Conservation (phyloP, 306 rosid genomes). For the Acmispon strigosus region DNA sequence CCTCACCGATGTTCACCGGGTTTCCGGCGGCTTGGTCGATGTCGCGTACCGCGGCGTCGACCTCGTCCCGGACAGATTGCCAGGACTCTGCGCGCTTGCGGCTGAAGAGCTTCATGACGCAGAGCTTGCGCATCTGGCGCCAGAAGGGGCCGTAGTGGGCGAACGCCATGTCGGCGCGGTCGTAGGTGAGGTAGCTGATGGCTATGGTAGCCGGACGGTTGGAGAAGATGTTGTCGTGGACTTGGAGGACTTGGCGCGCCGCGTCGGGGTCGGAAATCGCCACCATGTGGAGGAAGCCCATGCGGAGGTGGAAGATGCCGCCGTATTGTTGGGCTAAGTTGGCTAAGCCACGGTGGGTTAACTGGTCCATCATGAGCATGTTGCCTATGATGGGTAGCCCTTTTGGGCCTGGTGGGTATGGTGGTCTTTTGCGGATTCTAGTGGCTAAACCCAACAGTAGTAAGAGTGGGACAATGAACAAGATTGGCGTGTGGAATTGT, state of each 20-base stretch:
- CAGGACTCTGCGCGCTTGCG: constrained; percentile 83
- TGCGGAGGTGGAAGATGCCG: constrained; percentile 65
- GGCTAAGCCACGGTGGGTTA: constrained; percentile 81
- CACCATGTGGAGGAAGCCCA: constrained; percentile 79
- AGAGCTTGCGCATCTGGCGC: constrained; percentile 86
- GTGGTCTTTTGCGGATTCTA: constrained; percentile 20
- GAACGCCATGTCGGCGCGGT: constrained; percentile 91
- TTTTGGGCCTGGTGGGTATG: constrained; percentile 78
- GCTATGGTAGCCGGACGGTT: constrained; percentile 83
- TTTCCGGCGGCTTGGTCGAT: constrained; percentile 24
- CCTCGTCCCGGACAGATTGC: constrained; percentile 73
- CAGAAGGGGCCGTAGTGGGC: constrained; percentile 93
- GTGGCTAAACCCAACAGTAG: constrained; percentile 22
- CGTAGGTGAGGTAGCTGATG: constrained; percentile 74
- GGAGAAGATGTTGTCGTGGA: constrained; percentile 66
- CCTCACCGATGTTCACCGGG: constrained; percentile 51
- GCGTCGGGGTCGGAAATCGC: constrained; percentile 44
- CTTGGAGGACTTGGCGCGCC: constrained; percentile 79
- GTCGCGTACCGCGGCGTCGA: constrained; percentile 30
- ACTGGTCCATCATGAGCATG: constrained; percentile 69
- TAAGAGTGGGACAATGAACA: constrained; percentile 26
- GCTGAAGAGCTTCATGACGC: constrained; percentile 82
- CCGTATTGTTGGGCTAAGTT: constrained; percentile 55
- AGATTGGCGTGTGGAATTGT: constrained; percentile 10
- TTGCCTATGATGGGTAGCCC: constrained; percentile 76